These are phyloP conservation scores for Centrapalus pauciflorus DNA, from an alignment of 129 eudicot species.

Conservation along the genomic window DNA sequence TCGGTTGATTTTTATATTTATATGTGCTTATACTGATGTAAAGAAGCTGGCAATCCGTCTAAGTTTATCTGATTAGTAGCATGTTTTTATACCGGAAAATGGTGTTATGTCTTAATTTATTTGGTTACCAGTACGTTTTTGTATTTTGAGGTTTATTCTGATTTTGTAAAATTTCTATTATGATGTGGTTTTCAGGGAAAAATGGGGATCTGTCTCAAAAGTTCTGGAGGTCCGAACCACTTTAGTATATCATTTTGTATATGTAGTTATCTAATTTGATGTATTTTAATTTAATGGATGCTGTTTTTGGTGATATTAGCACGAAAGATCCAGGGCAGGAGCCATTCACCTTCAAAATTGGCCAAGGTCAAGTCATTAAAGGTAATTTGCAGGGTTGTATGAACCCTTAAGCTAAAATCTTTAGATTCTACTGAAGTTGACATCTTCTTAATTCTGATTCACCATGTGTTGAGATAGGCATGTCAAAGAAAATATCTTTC, in stretches of 20 bases:
- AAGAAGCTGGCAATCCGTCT: neutral
- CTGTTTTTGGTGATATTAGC: slow-evolving; percentile 28
- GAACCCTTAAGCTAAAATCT: neutral
- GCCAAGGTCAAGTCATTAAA: slow-evolving; percentile 82
- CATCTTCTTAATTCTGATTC: neutral
- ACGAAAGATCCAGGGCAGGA: slow-evolving; percentile 88
- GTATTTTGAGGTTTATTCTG: neutral
- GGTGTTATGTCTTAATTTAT: neutral
- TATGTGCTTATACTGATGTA: neutral
- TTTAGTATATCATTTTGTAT: neutral
- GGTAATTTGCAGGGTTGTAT: slow-evolving; percentile 30
- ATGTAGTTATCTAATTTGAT: neutral
- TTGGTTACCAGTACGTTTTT: neutral
- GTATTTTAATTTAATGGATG: neutral
- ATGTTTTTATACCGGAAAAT: neutral
- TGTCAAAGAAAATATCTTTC: neutral
- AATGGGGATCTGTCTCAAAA: slow-evolving; percentile 56
- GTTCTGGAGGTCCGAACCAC: slow-evolving; percentile 75
- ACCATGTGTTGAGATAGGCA: too few species aligned
- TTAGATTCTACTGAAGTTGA: neutral
- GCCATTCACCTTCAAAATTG: slow-evolving; percentile 80
- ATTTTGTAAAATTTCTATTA: neutral
- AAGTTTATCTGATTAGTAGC: neutral
- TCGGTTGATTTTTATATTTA: neutral
- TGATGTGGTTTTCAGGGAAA: slow-evolving; percentile 48